Base-by-base conservation (phyloP, 495 filamentous ascomycete species). In the Podospora australis region DNA sequence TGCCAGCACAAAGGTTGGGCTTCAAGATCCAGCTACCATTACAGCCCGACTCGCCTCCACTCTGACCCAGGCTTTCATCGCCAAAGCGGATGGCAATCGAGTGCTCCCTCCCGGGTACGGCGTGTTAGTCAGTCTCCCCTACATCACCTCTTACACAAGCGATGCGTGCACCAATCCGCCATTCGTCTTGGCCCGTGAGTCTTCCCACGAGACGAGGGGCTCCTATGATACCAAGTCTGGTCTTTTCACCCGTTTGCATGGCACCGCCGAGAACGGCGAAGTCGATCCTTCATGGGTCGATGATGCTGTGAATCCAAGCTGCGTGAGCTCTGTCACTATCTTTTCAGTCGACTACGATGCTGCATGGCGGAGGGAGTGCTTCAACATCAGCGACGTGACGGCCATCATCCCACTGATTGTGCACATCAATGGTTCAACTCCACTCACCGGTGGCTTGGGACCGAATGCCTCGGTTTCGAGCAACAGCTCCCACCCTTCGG, bases 341-440 rank as follows among this genome's bases (percentile, higher is more conserved):
- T 72, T 72, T 48, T 65, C 64, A 0, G 52, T 70, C 11, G 64
- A 74, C 40, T 70, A 66, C 41, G 59, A 67, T 51, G 57, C 67
- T 7, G 5, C 32, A 13, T 25, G 42, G 17, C 22, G 39, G 6
- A 16, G 41, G 9, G 30, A 43, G 16, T 58, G 55, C 28, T 42
- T 52, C 26, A 49, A 52, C 29, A 6, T 48, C 22, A 48, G 39
- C 10, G 44, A 54, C 13, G 48, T 51, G 13, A 52, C 45, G 6
- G 36, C 45, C 6, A 28, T 49, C 16, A 39, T 56, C 8, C 50
- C 55, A 1, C 26, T 54, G 2, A 19, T 54, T 2, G 50, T 57
- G 13, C 46, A 51, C 13, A 5, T 29, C 7, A 53, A 53, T 32
- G 50, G 43, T 5, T 34, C 50, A 11, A 42, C 43, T 4, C 36